Evolutionary conservation across 2,329 filamentous ascomycete species (phyloP).

Genomic region (Albophoma yamanashiensis): DNA sequence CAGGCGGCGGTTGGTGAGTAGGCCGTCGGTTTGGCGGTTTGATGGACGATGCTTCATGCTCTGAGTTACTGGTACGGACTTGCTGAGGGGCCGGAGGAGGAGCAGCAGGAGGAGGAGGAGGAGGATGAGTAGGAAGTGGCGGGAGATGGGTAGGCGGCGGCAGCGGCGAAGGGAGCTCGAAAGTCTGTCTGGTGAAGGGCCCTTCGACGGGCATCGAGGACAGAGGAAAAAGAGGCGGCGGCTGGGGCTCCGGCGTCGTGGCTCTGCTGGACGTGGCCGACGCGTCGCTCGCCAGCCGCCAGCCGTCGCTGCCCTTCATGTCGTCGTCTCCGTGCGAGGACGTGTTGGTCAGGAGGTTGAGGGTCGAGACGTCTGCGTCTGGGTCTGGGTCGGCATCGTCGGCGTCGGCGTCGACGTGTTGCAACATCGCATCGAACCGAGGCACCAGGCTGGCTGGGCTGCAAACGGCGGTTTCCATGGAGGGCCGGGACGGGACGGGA

Average conservation of each 20-base stretch:
- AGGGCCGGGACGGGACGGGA: not conserved
- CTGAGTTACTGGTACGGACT: not conserved
- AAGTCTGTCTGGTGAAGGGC: slow-evolving; percentile 4
- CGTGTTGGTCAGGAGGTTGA: slow-evolving; percentile 7
- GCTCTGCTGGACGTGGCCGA: slow-evolving; percentile 17
- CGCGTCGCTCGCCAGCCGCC: slow-evolving; percentile 13
- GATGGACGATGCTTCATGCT: not conserved
- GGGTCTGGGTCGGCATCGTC: not conserved
- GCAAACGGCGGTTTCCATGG: slow-evolving; percentile 1
- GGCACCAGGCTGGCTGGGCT: not conserved
- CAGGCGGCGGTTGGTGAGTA: not conserved
- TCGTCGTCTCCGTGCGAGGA: slow-evolving; percentile 16
- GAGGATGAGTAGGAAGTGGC: not conserved
- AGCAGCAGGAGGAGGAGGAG: not conserved
- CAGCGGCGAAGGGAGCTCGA: slow-evolving; percentile 5
- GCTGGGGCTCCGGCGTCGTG: slow-evolving; percentile 15
- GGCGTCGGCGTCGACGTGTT: not conserved
- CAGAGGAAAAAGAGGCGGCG: slow-evolving; percentile 3
- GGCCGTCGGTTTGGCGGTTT: not conserved
- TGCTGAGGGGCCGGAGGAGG: too few species aligned
- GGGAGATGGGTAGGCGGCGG: not conserved
- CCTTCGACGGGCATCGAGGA: not conserved
- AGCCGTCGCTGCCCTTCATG: slow-evolving; percentile 15
- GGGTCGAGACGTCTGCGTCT: not conserved
- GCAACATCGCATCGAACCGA: not conserved